phyloP scores from a whole-genome alignment of 768 basidiomycete species.

The Agaricus subrufescens region DNA sequence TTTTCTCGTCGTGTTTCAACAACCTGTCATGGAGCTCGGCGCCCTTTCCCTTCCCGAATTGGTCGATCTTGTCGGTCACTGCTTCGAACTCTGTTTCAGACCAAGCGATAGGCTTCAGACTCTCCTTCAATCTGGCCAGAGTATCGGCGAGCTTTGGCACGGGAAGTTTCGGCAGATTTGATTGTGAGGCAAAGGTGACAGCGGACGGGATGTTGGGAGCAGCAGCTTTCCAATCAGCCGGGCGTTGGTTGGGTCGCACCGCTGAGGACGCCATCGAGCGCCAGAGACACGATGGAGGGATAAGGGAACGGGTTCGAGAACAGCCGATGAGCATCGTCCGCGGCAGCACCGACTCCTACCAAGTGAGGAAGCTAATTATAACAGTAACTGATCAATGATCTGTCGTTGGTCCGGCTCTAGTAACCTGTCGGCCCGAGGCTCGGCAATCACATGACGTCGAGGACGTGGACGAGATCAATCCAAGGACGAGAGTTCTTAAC shows the following conservation, averaged over 20 bases:
- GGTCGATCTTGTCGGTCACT: constrained; percentile 59
- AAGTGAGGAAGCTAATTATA: too few relatives aligned
- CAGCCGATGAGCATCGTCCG: constrained; percentile 4
- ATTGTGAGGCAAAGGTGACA: constrained; percentile 63
- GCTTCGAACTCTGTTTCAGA: constrained; percentile 51
- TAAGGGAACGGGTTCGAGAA: neutral
- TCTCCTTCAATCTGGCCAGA: constrained; percentile 61
- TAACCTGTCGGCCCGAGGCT: too few relatives aligned
- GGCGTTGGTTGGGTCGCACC: constrained; percentile 24
- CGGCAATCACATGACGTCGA: too few relatives aligned
- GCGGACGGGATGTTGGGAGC: constrained; percentile 54
- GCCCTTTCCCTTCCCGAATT: constrained; percentile 47
- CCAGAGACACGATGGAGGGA: neutral
- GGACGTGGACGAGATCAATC: too few relatives aligned
- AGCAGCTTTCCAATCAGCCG: constrained; percentile 63
- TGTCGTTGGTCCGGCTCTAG: too few relatives aligned
- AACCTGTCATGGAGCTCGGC: constrained; percentile 62
- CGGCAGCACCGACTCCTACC: neutral
- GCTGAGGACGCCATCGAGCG: constrained; percentile 20
- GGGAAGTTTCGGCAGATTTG: constrained; percentile 65
- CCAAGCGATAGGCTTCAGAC: constrained; percentile 70
- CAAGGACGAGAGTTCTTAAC: too few relatives aligned
- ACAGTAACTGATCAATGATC: too few relatives aligned
- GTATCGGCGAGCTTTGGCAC: constrained; percentile 68
- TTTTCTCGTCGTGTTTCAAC: constrained; percentile 46